A percentile compares a stretch with the other conserved stretches of the same genome.
Evolutionary conservation across 176 grass and related monocot genomes (phyloP).

Genomic region (Aegilops longissima): DNA sequence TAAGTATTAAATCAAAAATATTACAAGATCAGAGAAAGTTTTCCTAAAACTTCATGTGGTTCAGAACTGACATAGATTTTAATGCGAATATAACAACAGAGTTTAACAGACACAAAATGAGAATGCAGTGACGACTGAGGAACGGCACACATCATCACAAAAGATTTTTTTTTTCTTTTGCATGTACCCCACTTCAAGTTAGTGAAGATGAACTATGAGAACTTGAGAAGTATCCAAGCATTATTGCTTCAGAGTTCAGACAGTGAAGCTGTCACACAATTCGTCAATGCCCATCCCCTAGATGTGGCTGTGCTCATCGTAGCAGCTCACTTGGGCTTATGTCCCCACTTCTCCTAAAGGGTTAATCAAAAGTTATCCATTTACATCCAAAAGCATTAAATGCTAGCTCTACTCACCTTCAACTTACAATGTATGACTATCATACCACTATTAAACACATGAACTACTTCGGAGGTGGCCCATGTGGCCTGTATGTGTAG

Average conservation of each 20-base stretch:
- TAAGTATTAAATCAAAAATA: slow-evolving; percentile 20
- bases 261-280: background rate
- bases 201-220: background rate
- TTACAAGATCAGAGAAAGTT: slow-evolving; percentile 14
- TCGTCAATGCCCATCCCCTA: background rate
- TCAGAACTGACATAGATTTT: background rate
- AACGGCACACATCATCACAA: background rate
- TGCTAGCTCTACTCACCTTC: background rate
- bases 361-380: background rate
- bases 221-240: slow-evolving; percentile 10
- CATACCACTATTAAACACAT: background rate
- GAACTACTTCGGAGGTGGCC: background rate
- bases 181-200: background rate
- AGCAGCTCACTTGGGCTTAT: background rate
- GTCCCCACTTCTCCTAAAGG: background rate
- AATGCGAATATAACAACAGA: background rate
- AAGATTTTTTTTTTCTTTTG: background rate
- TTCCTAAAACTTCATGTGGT: background rate
- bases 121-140: background rate
- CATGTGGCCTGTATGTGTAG: background rate
- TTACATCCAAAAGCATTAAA: slow-evolving; percentile 6
- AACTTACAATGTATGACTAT: background rate
- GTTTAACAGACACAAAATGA: background rate
- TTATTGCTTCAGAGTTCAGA: background rate
- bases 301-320: background rate